phyloP scores from a whole-genome alignment of 495 filamentous ascomycete genomes.

The Xylaria nigripes region DNA sequence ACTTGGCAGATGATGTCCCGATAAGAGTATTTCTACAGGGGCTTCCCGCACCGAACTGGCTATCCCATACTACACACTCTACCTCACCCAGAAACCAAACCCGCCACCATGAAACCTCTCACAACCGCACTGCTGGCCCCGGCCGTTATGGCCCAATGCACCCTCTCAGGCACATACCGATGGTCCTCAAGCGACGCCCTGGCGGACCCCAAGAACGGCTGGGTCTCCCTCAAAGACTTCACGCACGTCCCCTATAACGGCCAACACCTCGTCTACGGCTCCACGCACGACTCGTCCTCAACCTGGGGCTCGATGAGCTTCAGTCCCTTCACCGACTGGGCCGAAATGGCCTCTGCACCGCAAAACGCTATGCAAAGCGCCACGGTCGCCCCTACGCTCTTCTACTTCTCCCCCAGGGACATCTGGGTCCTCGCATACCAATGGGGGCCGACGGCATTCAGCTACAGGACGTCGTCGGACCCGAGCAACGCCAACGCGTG shows the following conservation, averaged over 20 bases:
- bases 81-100: too few relatives aligned
- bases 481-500: slow-evolving; percentile 50
- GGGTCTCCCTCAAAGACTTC: slow-evolving; percentile 53
- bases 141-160: too few relatives aligned
- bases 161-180: slow-evolving; percentile 28
- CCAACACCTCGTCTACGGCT: slow-evolving; percentile 49
- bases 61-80: too few relatives aligned
- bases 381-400: slow-evolving; percentile 53
- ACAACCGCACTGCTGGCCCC: too few relatives aligned
- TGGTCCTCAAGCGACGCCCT: slow-evolving; percentile 47
- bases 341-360: slow-evolving; percentile 43
- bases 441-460: slow-evolving; percentile 51
- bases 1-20: too few relatives aligned
- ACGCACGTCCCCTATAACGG: slow-evolving; percentile 42
- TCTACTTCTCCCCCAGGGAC: slow-evolving; percentile 53
- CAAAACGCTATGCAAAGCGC: slow-evolving; percentile 41
- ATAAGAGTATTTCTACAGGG: too few relatives aligned
- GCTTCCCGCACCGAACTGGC: too few relatives aligned
- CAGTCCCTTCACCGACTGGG: slow-evolving; percentile 46
- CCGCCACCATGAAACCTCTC: too few relatives aligned
- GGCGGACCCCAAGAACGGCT: slow-evolving; percentile 42
- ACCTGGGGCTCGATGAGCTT: slow-evolving; percentile 52
- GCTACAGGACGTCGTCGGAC: slow-evolving; percentile 50
- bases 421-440: slow-evolving; percentile 56
- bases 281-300: slow-evolving; percentile 29